A percentile compares a stretch with the other conserved stretches of the same genome.
Evolutionary conservation across 192 early-diverging fungal species (phyloP).

Genomic region (Coemansia sp.): DNA sequence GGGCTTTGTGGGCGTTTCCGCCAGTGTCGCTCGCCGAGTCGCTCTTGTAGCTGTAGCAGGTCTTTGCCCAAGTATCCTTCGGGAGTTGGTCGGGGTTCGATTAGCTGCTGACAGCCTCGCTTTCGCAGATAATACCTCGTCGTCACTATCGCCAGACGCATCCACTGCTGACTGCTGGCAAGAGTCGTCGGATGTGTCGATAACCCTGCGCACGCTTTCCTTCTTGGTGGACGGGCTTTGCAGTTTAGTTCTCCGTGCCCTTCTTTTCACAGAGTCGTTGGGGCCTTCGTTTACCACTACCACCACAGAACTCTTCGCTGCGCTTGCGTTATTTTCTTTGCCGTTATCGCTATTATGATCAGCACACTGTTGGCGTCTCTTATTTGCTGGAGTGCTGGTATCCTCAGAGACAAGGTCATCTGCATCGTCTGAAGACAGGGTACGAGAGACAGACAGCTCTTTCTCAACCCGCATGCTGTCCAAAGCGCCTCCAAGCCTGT

Average conservation of each 20-base stretch:
- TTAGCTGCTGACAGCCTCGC: background rate
- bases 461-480: slow-evolving; percentile 4
- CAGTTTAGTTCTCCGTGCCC: background rate
- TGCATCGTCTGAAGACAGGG: background rate
- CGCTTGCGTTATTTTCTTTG: background rate
- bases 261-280: background rate
- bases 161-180: background rate
- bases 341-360: background rate
- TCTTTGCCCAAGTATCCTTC: slow-evolving; percentile 1
- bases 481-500: slow-evolving; percentile 1
- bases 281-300: background rate
- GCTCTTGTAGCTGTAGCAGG: background rate
- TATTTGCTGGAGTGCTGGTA: background rate
- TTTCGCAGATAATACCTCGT: slow-evolving; percentile 3
- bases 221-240: background rate
- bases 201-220: slow-evolving; percentile 2
- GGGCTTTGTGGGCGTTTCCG: slow-evolving; percentile 12
- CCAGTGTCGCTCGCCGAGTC: background rate
- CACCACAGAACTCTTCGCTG: background rate
- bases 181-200: slow-evolving; percentile 39
- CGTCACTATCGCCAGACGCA: background rate
- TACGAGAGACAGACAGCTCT: background rate
- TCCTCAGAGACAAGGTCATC: background rate
- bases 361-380: background rate
- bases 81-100: background rate